Percentiles rank a stretch among this genome's conserved stretches.
Conservation (phyloP, 768 basidiomycete species). For the Trametes cinnabarina region DNA sequence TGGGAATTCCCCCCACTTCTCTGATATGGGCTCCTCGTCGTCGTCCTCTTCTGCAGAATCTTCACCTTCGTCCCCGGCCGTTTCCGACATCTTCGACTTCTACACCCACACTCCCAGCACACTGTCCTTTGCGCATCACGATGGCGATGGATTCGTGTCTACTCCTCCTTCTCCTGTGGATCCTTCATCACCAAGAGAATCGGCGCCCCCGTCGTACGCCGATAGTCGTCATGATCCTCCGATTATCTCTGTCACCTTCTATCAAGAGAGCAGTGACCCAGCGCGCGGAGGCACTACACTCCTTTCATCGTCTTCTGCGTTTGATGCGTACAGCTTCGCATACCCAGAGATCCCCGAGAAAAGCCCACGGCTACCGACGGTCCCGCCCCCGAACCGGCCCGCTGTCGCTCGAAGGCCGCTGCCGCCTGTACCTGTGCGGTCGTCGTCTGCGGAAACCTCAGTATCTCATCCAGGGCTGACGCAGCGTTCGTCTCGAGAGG, state of each 20-base stretch:
- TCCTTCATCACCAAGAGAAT: not conserved
- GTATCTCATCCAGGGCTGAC: not conserved
- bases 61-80: slow-evolving; percentile 12
- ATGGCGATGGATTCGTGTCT: slow-evolving; percentile 2
- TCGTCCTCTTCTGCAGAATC: not conserved
- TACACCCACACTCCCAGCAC: slow-evolving; percentile 10
- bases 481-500: not conserved
- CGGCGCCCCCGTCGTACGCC: slow-evolving; percentile 1
- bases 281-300: not conserved
- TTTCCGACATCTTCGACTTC: slow-evolving; percentile 18
- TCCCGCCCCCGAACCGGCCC: not conserved
- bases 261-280: slow-evolving; percentile 1
- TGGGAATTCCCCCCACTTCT: not conserved
- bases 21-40: not conserved
- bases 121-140: slow-evolving; percentile 2
- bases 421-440: slow-evolving; percentile 14
- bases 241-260: slow-evolving; percentile 17
- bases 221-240: slow-evolving; percentile 6
- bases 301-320: not conserved
- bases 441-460: not conserved
- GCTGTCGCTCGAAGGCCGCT: slow-evolving; percentile 4
- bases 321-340: not conserved
- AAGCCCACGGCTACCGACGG: not conserved
- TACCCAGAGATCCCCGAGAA: not conserved
- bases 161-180: slow-evolving; percentile 13